Evolutionary conservation across 805 yeast genomes (phyloP).

Genomic region (Myxozyma vanderwaltii): DNA sequence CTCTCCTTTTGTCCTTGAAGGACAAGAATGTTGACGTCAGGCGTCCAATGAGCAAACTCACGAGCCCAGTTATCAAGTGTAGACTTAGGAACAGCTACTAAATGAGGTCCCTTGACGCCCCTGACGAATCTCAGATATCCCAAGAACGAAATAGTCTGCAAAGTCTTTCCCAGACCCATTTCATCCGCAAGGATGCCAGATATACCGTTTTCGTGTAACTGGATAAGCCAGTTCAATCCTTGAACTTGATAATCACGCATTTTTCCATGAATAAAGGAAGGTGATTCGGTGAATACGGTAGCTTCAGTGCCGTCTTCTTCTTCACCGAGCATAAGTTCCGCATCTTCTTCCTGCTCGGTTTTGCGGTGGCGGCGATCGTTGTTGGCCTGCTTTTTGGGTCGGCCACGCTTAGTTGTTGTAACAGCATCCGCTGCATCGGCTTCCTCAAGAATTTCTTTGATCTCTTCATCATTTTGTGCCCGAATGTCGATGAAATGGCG

Average conservation of each 20-base stretch:
- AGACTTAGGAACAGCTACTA: constrained; percentile 91
- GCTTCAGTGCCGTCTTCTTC: constrained; percentile 55
- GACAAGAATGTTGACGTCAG: constrained; percentile 83
- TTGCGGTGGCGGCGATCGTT: constrained; percentile 66
- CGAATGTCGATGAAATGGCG: constrained; percentile 83
- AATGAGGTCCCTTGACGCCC: constrained; percentile 83
- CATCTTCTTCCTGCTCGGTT: constrained; percentile 94
- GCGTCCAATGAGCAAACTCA: constrained; percentile 94
- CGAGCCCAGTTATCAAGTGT: constrained; percentile 96
- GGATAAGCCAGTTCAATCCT: constrained; percentile 92
- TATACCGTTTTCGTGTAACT: constrained; percentile 81
- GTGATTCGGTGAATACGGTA: constrained; percentile 83
- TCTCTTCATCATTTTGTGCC: constrained; percentile 74
- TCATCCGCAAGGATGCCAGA: constrained; percentile 97
- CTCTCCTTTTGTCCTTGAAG: constrained; percentile 89
- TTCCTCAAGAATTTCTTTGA: constrained; percentile 46
- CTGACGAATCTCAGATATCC: constrained; percentile 82
- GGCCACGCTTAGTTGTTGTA: constrained; percentile 33
- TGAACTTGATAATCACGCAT: constrained; percentile 91
- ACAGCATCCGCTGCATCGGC: constrained; percentile 37
- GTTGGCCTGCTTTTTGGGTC: constrained; percentile 33
- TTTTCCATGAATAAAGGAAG: constrained; percentile 70
- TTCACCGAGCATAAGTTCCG: constrained; percentile 83
- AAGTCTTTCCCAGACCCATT: constrained; percentile 96
- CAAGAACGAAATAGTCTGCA: constrained; percentile 89